Base-by-base conservation (phyloP, 306 rosid genomes). In the Pyrus pyrifolia region DNA sequence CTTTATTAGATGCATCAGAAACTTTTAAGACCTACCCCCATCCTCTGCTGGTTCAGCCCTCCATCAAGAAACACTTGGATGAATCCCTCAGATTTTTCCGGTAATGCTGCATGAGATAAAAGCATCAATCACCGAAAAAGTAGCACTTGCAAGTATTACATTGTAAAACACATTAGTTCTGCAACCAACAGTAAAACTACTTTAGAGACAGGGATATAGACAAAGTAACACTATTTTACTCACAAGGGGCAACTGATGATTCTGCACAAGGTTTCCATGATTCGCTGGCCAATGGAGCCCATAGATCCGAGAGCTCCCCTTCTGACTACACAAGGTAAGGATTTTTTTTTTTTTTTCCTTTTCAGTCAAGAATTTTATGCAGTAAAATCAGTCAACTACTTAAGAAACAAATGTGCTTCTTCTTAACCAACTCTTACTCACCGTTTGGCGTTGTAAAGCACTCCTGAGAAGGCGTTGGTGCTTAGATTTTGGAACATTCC, bases 31-130 rank as follows among this genome's bases (percentile, higher is more conserved):
- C 97, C 71, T 79, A 92, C 99, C 97, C 99, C 99, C 99, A 96
- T 96, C 78, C 98, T 91, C 84, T 96, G 99, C 85, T 96, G 99
- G 90, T 96, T 96, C 86, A 96, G 77, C 31, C 99, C 99, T 68
- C 99, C 99, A 85, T 96, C 98, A 57, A 96, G 98, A 88, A 96
- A 96, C 52, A 92, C 93, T 70, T 96, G 98, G 76, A 96, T 81
- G 78, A 85, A 92, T 75, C 98, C 99, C 80, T 90, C 86, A 8
- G 98, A 88, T 55, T 87, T 82, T 80, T 85, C 92, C 5, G 96
- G 93, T 77, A 92, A 77, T 74, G 91, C 99, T 96, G 89, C 82
- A 74, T 70, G 45, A 52, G 81, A 81, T 74, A 76, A 79, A 22
- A 77, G 57, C 51, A 27, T 60, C 53, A 38, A 64, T 61, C 61